Conservation (phyloP, 352 stramenopile species). For the Thalassiosira livingstoniorum region DNA sequence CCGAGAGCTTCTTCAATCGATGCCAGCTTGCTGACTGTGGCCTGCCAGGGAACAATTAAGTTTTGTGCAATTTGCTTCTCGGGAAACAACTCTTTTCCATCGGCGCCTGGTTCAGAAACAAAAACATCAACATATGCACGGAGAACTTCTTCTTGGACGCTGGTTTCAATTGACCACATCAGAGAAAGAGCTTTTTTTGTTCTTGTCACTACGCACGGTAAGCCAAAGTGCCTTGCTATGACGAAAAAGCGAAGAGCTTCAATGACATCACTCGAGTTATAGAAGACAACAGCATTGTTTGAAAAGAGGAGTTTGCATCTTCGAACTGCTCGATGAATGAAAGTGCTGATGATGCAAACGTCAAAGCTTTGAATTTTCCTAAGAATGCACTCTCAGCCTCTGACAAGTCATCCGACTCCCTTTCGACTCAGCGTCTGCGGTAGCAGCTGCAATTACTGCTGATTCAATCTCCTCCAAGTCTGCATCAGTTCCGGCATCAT, state of each 20-base stretch:
- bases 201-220: constrained; percentile 89
- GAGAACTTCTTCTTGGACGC: constrained; percentile 91
- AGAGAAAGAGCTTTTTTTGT: constrained; percentile 92
- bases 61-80: constrained; percentile 86
- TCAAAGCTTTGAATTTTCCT: constrained; percentile 87
- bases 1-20: constrained; percentile 86
- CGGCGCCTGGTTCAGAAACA: constrained; percentile 73
- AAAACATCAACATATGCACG: constrained; percentile 88
- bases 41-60: constrained; percentile 71
- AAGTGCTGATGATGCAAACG: constrained; percentile 91
- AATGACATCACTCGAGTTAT: constrained; percentile 92
- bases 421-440: constrained; percentile 88
- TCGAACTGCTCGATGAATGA: constrained; percentile 93
- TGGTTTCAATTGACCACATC: constrained; percentile 90
- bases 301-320: constrained; percentile 86
- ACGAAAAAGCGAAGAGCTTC: constrained; percentile 94
- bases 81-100: constrained; percentile 74
- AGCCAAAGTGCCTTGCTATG: constrained; percentile 89
- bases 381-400: constrained; percentile 85
- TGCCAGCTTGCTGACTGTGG: constrained; percentile 79
- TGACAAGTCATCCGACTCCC: constrained; percentile 69
- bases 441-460: constrained; percentile 72
- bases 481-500: constrained; percentile 72
- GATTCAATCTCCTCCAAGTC: constrained; percentile 85
- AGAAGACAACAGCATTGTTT: constrained; percentile 90